Conservation (phyloP, 106 monocot genomes). For the Phalaenopsis aphrodite region DNA sequence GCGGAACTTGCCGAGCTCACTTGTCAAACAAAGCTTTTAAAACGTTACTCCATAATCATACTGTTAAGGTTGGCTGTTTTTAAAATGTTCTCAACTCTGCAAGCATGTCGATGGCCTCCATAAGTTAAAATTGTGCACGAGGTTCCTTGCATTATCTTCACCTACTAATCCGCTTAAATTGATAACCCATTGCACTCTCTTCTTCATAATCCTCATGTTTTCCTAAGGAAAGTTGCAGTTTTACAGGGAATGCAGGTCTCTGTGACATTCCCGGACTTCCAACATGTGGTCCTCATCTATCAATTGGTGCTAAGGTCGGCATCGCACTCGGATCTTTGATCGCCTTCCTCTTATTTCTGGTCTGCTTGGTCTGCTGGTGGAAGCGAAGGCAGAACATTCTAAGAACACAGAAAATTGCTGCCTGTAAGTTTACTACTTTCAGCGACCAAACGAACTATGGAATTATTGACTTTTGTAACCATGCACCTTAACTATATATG, state of each 20-base stretch:
- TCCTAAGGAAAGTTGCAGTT: constrained; percentile 39
- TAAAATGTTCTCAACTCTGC: no score
- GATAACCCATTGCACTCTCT: neutral
- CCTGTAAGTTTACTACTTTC: constrained; percentile 32
- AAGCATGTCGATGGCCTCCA: no score
- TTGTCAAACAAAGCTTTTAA: no score
- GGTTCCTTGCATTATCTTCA: no score
- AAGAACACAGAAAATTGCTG: constrained; percentile 61
- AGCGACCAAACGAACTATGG: neutral
- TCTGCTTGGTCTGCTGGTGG: constrained; percentile 70
- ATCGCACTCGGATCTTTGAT: constrained; percentile 61
- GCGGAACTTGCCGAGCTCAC: no score
- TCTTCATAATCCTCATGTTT: constrained; percentile 6
- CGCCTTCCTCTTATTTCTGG: constrained; percentile 34
- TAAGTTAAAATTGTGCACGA: no score
- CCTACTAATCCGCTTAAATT: no score
- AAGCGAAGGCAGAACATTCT: constrained; percentile 88
- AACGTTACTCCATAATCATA: no score
- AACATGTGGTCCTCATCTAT: constrained; percentile 71
- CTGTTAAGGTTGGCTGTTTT: no score
- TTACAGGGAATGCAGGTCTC: constrained; percentile 79
- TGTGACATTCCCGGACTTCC: constrained; percentile 89
- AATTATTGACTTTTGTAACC: neutral
- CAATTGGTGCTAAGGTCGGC: constrained; percentile 61
- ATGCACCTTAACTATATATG: neutral